Evolutionary conservation across 2,329 filamentous ascomycete species (phyloP).

Genomic region (Fusarium sp.): DNA sequence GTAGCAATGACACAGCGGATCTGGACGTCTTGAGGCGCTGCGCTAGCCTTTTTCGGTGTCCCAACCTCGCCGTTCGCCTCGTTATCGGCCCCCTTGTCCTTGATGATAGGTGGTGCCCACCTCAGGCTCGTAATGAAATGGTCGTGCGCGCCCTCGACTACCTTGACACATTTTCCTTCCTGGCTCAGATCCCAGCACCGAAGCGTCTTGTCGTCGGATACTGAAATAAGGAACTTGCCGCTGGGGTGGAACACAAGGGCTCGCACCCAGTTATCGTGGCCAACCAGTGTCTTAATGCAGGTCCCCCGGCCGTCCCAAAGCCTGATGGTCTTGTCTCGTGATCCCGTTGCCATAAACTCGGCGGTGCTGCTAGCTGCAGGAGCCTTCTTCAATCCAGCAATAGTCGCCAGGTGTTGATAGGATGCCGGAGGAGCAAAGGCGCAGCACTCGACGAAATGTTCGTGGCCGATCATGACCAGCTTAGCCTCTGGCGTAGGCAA

Average conservation of each 20-base stretch:
- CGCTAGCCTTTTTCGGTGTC: constrained; percentile 39
- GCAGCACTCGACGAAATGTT: constrained; percentile 89
- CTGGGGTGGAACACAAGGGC: constrained; percentile 91
- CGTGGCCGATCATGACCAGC: constrained; percentile 86
- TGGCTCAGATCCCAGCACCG: constrained; percentile 95
- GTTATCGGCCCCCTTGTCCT: constrained; percentile 34
- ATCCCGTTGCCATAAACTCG: constrained; percentile 92
- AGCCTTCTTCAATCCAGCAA: constrained; percentile 88
- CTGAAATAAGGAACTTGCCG: constrained; percentile 90
- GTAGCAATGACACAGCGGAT: constrained; percentile 91
- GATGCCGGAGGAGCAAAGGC: constrained; percentile 85
- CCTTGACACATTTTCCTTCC: constrained; percentile 91
- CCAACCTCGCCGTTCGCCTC: constrained; percentile 40
- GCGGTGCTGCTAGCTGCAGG: constrained; percentile 81
- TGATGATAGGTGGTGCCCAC: constrained; percentile 78
- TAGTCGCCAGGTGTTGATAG: constrained; percentile 81
- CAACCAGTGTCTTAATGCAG: constrained; percentile 85
- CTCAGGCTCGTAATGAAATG: constrained; percentile 90
- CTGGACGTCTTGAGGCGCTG: constrained; percentile 64
- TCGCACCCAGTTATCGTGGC: constrained; percentile 96
- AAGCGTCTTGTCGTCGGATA: constrained; percentile 91
- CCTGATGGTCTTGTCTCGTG: constrained; percentile 90
- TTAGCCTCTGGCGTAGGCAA: constrained; percentile 77
- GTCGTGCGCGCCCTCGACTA: constrained; percentile 81
- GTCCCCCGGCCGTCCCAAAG: constrained; percentile 91